Evolutionary conservation across 345 rosid genomes (phyloP), one percentile per base, ranked within the genome.

Genomic region (Aethionema arabicum): DNA sequence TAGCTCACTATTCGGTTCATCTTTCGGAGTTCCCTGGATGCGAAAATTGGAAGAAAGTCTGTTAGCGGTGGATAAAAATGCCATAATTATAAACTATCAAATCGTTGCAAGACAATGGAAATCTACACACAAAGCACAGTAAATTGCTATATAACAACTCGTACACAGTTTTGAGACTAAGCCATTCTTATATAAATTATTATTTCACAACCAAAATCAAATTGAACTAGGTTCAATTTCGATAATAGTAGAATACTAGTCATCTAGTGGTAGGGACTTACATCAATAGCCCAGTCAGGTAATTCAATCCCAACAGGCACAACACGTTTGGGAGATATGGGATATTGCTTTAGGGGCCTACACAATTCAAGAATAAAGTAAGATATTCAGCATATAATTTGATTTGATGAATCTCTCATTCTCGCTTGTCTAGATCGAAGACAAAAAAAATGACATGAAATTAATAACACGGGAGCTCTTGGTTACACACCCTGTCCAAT

Each of bases 201-300:
- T 27, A 61, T 12, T 32, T 10, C 44, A 21, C 41, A 9, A 62
- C 39, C 10, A n/a, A 16, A 53, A 32, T 30, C 48, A 1, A 52
- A 38, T 0, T 3, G 31, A 33, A 3, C 6, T 11, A 0, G 33
- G 21, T 50, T 51, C 52, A 35, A 52, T 21, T 11, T 44, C 43
- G 29, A 11, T 11, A 36, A 37, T 51, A 27, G 32, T 36, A 7
- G 31, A 14, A 41, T 33, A 13, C 27, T 31, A 12, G 29, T n/a
- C 32, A 42, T 33, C 55, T 60, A 59, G 7, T 16, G 50, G 21
- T 10, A 16, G 55, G 15, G 38, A 76, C 96, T 90, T 64, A 93
- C 99, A 78, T 87, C 95, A 66, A 76, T 36, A 42, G 96, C 99
- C 99, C 97, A 90, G 63, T 90, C 97, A 74, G 97, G 97, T 70